A percentile compares a stretch with the other conserved stretches of the same genome.
Evolutionary conservation across 129 eudicot genomes (phyloP).

Genomic region (Sambucus nigra): DNA sequence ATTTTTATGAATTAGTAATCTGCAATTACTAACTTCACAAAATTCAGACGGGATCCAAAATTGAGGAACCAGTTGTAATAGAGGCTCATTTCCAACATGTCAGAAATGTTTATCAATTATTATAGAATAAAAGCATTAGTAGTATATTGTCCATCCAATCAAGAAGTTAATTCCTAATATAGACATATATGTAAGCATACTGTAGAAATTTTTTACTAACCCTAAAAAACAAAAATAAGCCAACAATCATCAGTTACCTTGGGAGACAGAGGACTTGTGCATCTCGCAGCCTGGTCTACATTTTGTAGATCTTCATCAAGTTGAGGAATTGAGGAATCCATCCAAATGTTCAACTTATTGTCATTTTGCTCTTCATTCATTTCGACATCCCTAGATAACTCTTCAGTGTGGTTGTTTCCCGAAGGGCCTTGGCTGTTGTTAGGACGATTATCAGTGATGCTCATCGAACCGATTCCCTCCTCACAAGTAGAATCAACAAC

Average conservation of each 20-base stretch:
- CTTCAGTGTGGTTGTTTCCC: constrained; percentile 11
- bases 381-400: constrained; percentile 9
- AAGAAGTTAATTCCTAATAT: constrained; percentile 5
- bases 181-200: not conserved
- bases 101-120: too few relatives aligned
- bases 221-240: constrained; percentile 2
- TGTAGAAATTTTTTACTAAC: too few relatives aligned
- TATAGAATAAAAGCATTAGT: too few relatives aligned
- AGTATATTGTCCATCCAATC: not conserved
- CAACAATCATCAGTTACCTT: constrained; percentile 34
- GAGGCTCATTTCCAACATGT: too few relatives aligned
- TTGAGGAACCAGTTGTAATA: too few relatives aligned
- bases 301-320: constrained; percentile 19
- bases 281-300: constrained; percentile 25
- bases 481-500: constrained; percentile 35
- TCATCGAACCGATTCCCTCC: constrained; percentile 39
- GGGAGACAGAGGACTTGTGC: constrained; percentile 18
- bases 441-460: constrained; percentile 26
- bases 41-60: too few relatives aligned
- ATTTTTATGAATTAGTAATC: not conserved
- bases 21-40: not conserved
- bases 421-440: constrained; percentile 7
- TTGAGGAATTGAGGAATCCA: constrained; percentile 18
- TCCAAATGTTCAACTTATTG: constrained; percentile 22
- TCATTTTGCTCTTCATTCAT: not conserved